Percentiles rank a stretch among this genome's conserved stretches.
phyloP scores from a whole-genome alignment of 345 rosid genomes.

The Populus deltoides region DNA sequence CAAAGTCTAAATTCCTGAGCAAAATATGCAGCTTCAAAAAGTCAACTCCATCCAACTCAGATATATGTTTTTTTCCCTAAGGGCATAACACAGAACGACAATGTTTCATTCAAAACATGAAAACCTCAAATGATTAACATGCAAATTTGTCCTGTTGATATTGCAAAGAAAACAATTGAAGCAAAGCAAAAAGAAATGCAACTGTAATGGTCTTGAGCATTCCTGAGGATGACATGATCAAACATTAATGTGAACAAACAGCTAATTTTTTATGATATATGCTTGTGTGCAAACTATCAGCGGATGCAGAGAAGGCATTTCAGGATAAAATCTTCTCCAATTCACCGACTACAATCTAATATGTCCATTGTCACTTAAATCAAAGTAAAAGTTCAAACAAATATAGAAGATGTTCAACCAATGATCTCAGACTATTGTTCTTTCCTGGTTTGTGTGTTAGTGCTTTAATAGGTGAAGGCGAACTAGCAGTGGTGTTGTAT shows the following conservation, averaged over 20 bases:
- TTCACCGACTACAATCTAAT: background rate
- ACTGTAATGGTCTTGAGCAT: background rate
- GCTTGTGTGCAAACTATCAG: background rate
- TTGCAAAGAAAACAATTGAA: background rate
- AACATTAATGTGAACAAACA: background rate
- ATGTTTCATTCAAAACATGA: background rate
- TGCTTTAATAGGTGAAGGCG: background rate
- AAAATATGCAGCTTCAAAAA: background rate
- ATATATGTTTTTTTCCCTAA: background rate
- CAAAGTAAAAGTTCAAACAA: background rate
- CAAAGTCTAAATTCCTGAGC: background rate
- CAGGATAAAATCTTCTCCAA: background rate
- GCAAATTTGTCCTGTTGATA: background rate
- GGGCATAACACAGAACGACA: background rate
- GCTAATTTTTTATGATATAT: background rate
- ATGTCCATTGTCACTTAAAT: background rate
- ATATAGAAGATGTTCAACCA: background rate
- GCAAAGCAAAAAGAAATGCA: background rate
- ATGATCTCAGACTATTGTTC: background rate
- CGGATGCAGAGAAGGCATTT: background rate
- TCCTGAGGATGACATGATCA: background rate
- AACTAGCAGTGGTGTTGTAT: too few relatives aligned
- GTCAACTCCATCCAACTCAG: background rate
- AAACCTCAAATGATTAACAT: background rate
- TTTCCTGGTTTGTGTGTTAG: background rate